Evolutionary conservation across 140 eudicot species (phyloP).

Genomic region (Stevia rebaudiana): DNA sequence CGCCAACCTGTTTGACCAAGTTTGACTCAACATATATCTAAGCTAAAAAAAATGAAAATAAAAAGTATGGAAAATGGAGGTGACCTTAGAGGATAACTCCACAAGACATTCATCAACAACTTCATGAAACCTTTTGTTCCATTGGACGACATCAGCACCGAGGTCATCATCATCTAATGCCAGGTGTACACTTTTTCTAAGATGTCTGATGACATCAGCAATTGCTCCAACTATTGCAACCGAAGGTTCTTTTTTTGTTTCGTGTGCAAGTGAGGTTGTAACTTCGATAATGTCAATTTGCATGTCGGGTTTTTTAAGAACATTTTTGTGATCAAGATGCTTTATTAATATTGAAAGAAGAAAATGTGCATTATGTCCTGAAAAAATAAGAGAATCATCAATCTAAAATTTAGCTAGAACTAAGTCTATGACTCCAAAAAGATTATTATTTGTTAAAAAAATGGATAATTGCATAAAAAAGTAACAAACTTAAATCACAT

Average conservation of each 20-base stretch:
- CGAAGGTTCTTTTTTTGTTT: conserved; percentile 58
- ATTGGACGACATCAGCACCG: conserved; percentile 49
- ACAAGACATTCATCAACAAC: conserved; percentile 79
- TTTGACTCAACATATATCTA: neutral
- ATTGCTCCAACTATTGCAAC: conserved; percentile 78
- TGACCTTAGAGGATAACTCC: conserved; percentile 73
- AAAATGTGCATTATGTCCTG: conserved; percentile 90
- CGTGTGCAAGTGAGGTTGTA: conserved; percentile 58
- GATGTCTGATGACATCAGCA: conserved; percentile 76
- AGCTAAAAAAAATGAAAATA: neutral
- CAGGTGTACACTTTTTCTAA: conserved; percentile 72
- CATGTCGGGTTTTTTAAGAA: conserved; percentile 79
- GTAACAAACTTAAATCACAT: neutral
- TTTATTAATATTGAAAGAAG: conserved; percentile 72
- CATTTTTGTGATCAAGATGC: conserved; percentile 94
- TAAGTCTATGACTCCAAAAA: neutral
- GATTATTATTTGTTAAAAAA: neutral
- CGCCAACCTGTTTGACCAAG: conserved; percentile 73
- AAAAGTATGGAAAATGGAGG: conserved; percentile 2
- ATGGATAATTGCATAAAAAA: neutral
- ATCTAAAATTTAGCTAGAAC: neutral
- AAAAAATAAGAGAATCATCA: conserved; percentile 1
- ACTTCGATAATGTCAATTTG: conserved; percentile 71
- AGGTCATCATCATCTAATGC: conserved; percentile 65
- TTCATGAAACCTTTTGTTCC: conserved; percentile 67